Base-by-base conservation (phyloP, 352 stramenopile genomes). In the Blastocystis sp. region DNA sequence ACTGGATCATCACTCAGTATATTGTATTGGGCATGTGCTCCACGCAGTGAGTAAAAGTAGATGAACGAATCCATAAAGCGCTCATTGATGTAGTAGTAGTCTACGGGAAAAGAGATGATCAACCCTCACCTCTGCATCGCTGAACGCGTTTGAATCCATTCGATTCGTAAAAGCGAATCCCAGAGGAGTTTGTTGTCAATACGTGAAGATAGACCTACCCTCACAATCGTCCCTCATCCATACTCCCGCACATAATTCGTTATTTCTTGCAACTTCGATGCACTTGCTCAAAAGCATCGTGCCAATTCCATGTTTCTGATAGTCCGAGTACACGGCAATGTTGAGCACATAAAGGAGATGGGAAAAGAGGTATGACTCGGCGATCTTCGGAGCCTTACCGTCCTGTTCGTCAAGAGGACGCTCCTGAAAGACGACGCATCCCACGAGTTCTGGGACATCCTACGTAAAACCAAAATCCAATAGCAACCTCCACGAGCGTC, bases 301-400 rank as follows among this genome's bases (percentile, higher is more conserved):
- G 11, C 69, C 69, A 9, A 81, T 61, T 42, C 69, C 69, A 14
- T 40, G 32, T 7, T 51, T 48, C 14, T 42, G 29, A 44, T 81
- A 81, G 44, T 81, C 29, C 18, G 36, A 29, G 40, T 46, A 65
- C 3, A 81, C 69, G 24, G 69, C 69, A 65, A 81, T 81, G 40
- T 81, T 81, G 11, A 81, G 48, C 36, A 81, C 63, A 29, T 81
- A 81, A 32, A 61, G 32, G 11, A 81, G 44, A 44, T 81, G 56
- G 21, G 44, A n/a, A 48, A 49, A 81, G 14, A 34, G 34, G 63
- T 46, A 48, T 7, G 29, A 11, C 24, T 81, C 18, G 18, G 27
- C 53, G 21, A 81, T 38, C 24, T 32, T 64, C n/a, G 48, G 14
- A 42, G 27, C 29, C 2, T n/a, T 18, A 16, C 16, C n/a, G 27